Evolutionary conservation across 2,329 filamentous ascomycete species (phyloP).

Genomic region (Ophiocordyceps australis): DNA sequence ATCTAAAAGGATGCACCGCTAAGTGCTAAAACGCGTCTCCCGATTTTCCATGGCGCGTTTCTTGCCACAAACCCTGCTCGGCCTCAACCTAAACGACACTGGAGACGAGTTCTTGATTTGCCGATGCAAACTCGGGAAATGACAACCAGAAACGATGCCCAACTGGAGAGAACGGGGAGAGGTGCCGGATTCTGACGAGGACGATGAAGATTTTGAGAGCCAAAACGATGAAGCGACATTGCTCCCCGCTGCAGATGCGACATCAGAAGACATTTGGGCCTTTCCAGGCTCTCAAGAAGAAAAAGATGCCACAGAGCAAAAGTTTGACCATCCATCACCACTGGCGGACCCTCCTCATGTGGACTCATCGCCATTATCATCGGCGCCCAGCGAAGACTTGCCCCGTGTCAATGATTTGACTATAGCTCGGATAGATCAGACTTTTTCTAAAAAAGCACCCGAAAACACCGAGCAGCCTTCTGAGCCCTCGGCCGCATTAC

Average conservation of each 20-base stretch:
- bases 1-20: too few species aligned
- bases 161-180: slow-evolving; percentile 31
- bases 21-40: slow-evolving; percentile 10
- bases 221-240: slow-evolving; percentile 7
- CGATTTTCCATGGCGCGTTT: slow-evolving; percentile 7
- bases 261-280: slow-evolving; percentile 14
- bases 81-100: not conserved
- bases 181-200: slow-evolving; percentile 32
- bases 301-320: too few species aligned
- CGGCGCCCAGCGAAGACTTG: slow-evolving; percentile 10
- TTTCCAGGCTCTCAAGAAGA: slow-evolving; percentile 14
- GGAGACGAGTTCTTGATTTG: too few species aligned
- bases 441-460: too few species aligned
- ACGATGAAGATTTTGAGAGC: slow-evolving; percentile 21
- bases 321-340: too few species aligned
- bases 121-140: too few species aligned
- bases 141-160: slow-evolving; percentile 16
- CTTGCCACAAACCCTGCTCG: too few species aligned
- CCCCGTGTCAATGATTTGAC: slow-evolving; percentile 6
- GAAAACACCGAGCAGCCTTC: too few species aligned
- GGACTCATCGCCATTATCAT: slow-evolving; percentile 16
- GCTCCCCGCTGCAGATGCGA: not conserved
- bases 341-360: too few species aligned
- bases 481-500: too few species aligned
- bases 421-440: too few species aligned